Conservation (phyloP, 2,329 filamentous ascomycete species). For the Aaosphaeria arxii region DNA sequence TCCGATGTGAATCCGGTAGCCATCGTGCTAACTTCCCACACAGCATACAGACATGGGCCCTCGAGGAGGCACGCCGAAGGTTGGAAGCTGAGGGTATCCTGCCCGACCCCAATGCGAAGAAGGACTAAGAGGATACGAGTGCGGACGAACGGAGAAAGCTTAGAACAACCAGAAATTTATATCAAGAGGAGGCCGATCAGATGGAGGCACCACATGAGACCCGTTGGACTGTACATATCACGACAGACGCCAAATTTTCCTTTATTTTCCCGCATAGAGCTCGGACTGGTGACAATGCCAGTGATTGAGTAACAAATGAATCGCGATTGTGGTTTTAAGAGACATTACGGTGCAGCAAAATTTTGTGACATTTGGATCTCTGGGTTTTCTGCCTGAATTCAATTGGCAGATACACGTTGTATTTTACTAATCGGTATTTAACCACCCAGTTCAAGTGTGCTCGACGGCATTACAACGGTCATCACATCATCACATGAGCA, state of each 20-base stretch:
- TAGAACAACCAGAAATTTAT: not conserved
- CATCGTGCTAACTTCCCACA: constrained; percentile 13
- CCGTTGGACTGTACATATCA: constrained; percentile 11
- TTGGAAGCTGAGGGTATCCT: constrained; percentile 95
- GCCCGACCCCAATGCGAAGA: constrained; percentile 67
- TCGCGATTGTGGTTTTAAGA: too few relatives aligned
- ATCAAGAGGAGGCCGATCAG: too few relatives aligned
- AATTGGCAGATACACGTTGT: too few relatives aligned
- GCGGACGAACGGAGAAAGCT: not conserved
- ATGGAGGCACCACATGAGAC: not conserved
- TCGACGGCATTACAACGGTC: too few relatives aligned
- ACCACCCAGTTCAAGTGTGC: too few relatives aligned
- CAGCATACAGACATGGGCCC: constrained; percentile 98
- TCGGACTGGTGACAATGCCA: constrained; percentile 7
- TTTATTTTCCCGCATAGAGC: constrained; percentile 10
- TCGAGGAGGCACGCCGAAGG: constrained; percentile 92
- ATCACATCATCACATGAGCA: too few relatives aligned
- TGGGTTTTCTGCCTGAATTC: too few relatives aligned
- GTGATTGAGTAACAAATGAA: constrained; percentile 1
- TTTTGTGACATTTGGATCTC: too few relatives aligned
- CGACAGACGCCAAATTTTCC: constrained; percentile 6
- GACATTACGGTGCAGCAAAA: too few relatives aligned
- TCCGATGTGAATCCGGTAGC: not conserved
- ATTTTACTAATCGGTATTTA: too few relatives aligned
- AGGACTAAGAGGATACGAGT: constrained; percentile 17